phyloP scores from a whole-genome alignment of 2,329 filamentous ascomycete species.

The Chaetomium olivaceum region DNA sequence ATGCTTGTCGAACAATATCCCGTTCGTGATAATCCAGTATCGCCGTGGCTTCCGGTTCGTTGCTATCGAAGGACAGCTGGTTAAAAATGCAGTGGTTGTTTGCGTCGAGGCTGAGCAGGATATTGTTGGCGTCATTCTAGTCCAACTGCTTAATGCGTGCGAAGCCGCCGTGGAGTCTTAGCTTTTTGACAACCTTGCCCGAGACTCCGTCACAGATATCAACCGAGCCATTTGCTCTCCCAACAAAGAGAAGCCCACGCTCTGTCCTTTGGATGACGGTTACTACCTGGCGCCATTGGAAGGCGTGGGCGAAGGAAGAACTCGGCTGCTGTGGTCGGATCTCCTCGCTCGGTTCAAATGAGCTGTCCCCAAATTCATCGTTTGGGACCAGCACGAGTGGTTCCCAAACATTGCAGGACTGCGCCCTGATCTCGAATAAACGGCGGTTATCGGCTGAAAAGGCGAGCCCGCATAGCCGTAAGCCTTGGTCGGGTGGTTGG shows the following conservation, averaged over 20 bases:
- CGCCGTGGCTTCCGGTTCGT: neutral
- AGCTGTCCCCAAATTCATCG: neutral
- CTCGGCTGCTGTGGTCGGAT: neutral
- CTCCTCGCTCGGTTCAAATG: neutral
- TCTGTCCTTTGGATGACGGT: neutral
- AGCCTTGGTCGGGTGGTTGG: neutral
- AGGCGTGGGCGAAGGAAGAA: neutral
- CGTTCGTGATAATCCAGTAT: neutral
- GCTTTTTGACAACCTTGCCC: neutral
- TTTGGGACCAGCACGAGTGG: neutral
- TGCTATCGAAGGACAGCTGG: neutral
- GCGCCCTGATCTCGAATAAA: slow-evolving; percentile 22
- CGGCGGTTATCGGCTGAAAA: slow-evolving; percentile 21
- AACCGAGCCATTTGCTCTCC: neutral
- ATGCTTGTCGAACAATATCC: neutral
- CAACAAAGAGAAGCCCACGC: neutral
- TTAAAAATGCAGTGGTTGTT: neutral
- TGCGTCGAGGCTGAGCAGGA: neutral
- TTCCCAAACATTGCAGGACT: slow-evolving; percentile 27
- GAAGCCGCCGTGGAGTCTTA: neutral
- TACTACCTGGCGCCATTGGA: neutral
- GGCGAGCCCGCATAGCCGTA: neutral
- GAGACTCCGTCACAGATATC: neutral
- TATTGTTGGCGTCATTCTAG: neutral
- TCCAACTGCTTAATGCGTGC: neutral